These are phyloP conservation scores for Aureobasidium uvarum DNA, from an alignment of 2,329 filamentous ascomycete species.

Conservation along the genomic window DNA sequence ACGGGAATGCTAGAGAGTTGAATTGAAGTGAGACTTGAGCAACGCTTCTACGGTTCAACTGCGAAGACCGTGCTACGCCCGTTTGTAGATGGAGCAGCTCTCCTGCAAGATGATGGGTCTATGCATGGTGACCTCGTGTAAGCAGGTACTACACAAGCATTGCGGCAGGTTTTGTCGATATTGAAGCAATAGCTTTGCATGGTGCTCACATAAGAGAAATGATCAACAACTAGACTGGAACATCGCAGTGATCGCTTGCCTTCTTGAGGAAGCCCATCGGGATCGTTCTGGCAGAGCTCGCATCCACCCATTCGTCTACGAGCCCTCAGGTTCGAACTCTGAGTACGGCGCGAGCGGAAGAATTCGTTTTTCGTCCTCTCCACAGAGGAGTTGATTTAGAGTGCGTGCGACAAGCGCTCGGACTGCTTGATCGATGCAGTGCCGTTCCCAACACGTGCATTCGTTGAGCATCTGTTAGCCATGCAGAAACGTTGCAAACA, in stretches of 20 bases:
- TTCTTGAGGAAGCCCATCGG: not conserved
- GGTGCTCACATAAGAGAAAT: not conserved
- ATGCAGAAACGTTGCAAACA: not conserved
- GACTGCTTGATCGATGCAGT: not conserved
- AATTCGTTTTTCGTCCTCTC: conserved; percentile 13
- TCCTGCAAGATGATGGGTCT: conserved; percentile 1
- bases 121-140: conserved; percentile 24
- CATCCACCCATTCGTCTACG: not conserved
- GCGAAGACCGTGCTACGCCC: not conserved
- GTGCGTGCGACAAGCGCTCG: not conserved
- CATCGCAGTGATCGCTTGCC: not conserved
- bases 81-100: conserved; percentile 2
- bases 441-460: not conserved
- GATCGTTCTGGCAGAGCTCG: not conserved
- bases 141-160: not conserved
- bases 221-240: not conserved
- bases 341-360: conserved; percentile 5
- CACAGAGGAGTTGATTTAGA: conserved; percentile 6
- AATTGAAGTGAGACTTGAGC: conserved; percentile 3
- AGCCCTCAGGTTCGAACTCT: not conserved
- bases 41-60: conserved; percentile 4
- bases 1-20: not conserved
- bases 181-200: conserved; percentile 16
- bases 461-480: not conserved
- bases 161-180: conserved; percentile 2